phyloP scores from a whole-genome alignment of 2,329 filamentous ascomycete genomes.

The Leptodontidium sp. region DNA sequence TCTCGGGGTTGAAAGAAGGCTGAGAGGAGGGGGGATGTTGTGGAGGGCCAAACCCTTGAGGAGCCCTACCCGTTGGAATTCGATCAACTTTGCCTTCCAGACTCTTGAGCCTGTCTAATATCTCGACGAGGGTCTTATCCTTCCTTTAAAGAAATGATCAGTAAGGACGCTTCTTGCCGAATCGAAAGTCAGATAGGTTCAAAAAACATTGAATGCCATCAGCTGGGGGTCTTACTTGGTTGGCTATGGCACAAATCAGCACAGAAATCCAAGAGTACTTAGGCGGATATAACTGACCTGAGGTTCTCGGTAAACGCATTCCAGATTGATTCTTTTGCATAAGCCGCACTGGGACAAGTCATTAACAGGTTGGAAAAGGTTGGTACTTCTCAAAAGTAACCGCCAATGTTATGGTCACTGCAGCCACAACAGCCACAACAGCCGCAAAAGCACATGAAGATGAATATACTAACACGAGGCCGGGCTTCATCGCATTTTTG shows the following conservation, averaged over 20 bases:
- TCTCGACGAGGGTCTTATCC: constrained; percentile 68
- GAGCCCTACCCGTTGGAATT: constrained; percentile 38
- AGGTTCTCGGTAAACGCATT: constrained; percentile 62
- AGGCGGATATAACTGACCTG: constrained; percentile 6
- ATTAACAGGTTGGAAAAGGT: not conserved
- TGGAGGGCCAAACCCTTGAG: constrained; percentile 34
- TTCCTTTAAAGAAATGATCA: constrained; percentile 54
- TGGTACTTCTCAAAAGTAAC: not conserved
- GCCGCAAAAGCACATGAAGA: not conserved
- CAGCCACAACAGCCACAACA: not conserved
- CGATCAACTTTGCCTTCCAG: constrained; percentile 65
- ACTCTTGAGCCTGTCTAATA: constrained; percentile 62
- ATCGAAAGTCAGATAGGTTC: constrained; percentile 13
- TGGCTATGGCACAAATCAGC: constrained; percentile 50
- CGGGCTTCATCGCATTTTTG: constrained; percentile 70
- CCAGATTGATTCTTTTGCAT: constrained; percentile 63
- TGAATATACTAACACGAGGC: constrained; percentile 52
- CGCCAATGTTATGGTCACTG: not conserved
- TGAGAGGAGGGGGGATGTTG: constrained; percentile 42
- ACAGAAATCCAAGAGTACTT: not conserved
- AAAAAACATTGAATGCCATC: constrained; percentile 3
- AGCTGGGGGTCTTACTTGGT: constrained; percentile 61
- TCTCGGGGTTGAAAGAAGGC: constrained; percentile 35
- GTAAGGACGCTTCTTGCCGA: constrained; percentile 18
- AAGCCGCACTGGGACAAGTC: constrained; percentile 55